These are phyloP conservation scores for Fusarium keratoplasticum DNA, from an alignment of 2,329 filamentous ascomycete species.

Conservation along the genomic window DNA sequence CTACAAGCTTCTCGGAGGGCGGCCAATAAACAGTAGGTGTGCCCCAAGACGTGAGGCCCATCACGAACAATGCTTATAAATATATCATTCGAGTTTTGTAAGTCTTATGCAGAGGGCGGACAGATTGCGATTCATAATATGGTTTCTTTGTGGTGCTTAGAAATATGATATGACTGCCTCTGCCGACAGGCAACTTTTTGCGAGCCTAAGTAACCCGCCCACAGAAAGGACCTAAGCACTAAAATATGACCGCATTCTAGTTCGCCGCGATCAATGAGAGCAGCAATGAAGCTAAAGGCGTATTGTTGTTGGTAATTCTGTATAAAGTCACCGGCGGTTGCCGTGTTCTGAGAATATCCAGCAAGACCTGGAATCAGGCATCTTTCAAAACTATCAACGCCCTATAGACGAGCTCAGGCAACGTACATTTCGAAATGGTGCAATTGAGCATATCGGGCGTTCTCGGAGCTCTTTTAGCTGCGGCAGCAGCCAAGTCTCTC, in stretches of 20 bases:
- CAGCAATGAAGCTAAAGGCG: background rate
- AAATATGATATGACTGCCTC: background rate
- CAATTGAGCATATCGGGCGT: background rate
- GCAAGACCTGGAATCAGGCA: background rate
- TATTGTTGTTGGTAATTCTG: too few species aligned
- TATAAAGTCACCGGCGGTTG: background rate
- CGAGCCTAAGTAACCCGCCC: background rate
- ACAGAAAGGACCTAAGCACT: background rate
- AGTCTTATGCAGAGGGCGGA: too few species aligned
- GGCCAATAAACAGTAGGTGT: too few species aligned
- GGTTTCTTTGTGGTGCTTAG: background rate
- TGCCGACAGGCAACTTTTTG: background rate
- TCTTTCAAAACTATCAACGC: background rate
- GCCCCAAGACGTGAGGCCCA: too few species aligned
- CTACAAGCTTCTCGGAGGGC: too few species aligned
- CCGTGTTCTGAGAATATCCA: background rate
- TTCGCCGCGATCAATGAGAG: rapidly evolving
- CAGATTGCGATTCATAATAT: background rate
- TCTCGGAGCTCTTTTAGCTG: background rate
- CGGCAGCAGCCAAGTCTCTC: background rate
- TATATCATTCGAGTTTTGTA: background rate
- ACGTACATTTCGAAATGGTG: background rate
- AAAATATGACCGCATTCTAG: background rate
- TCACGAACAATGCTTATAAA: background rate
- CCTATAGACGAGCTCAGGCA: background rate